phyloP scores from a whole-genome alignment of 345 rosid species.

The Kernera saxatilis region DNA sequence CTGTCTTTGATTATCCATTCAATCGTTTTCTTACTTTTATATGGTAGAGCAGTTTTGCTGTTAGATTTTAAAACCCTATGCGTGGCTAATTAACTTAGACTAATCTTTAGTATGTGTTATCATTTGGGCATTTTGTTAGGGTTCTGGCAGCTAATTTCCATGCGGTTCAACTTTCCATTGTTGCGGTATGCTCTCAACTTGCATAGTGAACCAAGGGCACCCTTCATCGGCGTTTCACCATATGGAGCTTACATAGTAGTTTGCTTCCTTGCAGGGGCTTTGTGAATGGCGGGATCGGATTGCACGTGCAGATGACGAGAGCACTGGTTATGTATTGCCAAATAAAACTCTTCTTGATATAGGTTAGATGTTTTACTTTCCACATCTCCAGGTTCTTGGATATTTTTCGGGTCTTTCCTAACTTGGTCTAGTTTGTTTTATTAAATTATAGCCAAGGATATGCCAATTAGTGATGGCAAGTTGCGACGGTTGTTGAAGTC shows the following conservation, averaged over 20 bases:
- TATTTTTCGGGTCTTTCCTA: not conserved
- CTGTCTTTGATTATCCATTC: not conserved
- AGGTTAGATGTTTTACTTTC: conserved; percentile 42
- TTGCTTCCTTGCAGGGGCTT: conserved; percentile 54
- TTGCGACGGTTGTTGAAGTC: conserved; percentile 55
- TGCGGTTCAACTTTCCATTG: conserved; percentile 81
- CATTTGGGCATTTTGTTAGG: conserved; percentile 37
- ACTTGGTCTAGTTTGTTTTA: conserved; percentile 3
- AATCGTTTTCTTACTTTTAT: not conserved
- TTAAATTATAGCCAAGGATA: conserved; percentile 59
- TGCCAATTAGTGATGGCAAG: conserved; percentile 59
- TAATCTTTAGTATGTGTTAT: conserved; percentile 20
- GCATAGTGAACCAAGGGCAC: not conserved
- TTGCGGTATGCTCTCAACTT: conserved; percentile 48
- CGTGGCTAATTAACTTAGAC: not conserved
- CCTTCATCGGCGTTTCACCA: not conserved
- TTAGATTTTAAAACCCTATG: not conserved
- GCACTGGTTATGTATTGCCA: conserved; percentile 86
- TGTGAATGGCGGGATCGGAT: conserved; percentile 76
- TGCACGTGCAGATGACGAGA: conserved; percentile 87
- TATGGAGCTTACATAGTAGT: conserved; percentile 9
- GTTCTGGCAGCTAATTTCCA: conserved; percentile 53
- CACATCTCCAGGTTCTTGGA: conserved; percentile 6
- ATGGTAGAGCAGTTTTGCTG: not conserved
- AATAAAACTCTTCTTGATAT: conserved; percentile 81